These are phyloP conservation scores for Purpureocillium takamizusanense DNA, from an alignment of 2,329 filamentous ascomycete species.

Conservation along the genomic window DNA sequence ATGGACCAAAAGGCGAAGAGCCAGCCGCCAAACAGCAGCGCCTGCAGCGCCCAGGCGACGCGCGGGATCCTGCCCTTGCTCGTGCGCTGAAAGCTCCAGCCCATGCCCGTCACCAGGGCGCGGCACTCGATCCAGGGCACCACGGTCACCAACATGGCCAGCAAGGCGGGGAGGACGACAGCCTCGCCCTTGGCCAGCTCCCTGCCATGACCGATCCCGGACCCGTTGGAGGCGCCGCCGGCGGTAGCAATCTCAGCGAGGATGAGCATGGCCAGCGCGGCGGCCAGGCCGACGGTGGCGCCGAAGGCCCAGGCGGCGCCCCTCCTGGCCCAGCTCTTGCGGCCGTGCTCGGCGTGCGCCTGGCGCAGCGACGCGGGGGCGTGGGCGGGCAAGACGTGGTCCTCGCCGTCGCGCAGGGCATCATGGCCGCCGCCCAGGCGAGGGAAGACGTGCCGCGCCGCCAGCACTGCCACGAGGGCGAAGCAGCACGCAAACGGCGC, in stretches of 20 bases:
- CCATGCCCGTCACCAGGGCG: slow-evolving; percentile 46
- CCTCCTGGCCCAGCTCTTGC: slow-evolving; percentile 39
- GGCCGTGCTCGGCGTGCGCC: slow-evolving; percentile 48
- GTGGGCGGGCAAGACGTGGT: slow-evolving; percentile 52
- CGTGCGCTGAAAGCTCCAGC: slow-evolving; percentile 53
- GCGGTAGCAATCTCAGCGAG: slow-evolving; percentile 59
- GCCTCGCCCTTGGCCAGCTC: slow-evolving; percentile 44
- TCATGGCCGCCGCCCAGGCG: slow-evolving; percentile 51
- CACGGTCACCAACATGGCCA: slow-evolving; percentile 63
- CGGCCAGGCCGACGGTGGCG: slow-evolving; percentile 65
- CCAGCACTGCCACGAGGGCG: slow-evolving; percentile 49
- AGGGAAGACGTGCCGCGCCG: slow-evolving; percentile 63
- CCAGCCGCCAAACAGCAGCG: slow-evolving; percentile 57
- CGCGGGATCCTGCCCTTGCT: slow-evolving; percentile 47
- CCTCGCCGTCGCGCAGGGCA: slow-evolving; percentile 41
- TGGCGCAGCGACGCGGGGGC: slow-evolving; percentile 51
- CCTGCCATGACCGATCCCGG: slow-evolving; percentile 47
- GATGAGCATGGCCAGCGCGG: slow-evolving; percentile 71
- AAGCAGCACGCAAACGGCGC: slow-evolving; percentile 67
- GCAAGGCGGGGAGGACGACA: slow-evolving; percentile 59
- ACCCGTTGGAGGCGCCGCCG: too few relatives aligned
- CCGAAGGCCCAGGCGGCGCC: slow-evolving; percentile 61
- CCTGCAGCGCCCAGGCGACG: slow-evolving; percentile 56
- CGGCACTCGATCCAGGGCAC: slow-evolving; percentile 76
- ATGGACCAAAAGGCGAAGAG: slow-evolving; percentile 69